Conservation (phyloP, 352 stramenopile species). For the Globisporangium uncinulatum region DNA sequence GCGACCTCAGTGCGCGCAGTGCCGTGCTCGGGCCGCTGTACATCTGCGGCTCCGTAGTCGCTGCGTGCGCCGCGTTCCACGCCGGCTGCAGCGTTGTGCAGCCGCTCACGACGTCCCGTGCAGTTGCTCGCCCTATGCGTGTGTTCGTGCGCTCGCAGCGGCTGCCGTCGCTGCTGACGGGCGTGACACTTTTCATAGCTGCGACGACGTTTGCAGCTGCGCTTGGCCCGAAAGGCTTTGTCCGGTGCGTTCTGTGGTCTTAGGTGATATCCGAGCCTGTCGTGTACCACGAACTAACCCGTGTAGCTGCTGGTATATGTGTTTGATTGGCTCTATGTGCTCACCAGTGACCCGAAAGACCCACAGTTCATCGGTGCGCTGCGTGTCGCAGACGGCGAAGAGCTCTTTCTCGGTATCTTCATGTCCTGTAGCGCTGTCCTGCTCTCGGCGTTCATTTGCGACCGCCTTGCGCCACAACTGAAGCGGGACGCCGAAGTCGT, state of each 20-base stretch:
- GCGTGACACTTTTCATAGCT: constrained; percentile 28
- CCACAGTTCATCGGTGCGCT: constrained; percentile 61
- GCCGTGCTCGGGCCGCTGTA: constrained; percentile 49
- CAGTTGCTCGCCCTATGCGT: constrained; percentile 9
- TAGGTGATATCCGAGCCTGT: neutral
- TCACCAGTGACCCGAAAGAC: constrained; percentile 65
- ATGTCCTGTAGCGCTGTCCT: constrained; percentile 66
- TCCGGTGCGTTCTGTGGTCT: constrained; percentile 27
- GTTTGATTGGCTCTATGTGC: neutral
- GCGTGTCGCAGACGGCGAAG: constrained; percentile 58
- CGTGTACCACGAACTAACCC: neutral
- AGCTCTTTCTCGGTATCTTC: constrained; percentile 61
- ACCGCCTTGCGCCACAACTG: constrained; percentile 8
- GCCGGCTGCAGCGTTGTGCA: constrained; percentile 32
- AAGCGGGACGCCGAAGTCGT: constrained; percentile 19
- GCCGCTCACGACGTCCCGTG: constrained; percentile 10
- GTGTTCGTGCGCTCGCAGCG: constrained; percentile 15
- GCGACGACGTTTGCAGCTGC: constrained; percentile 34
- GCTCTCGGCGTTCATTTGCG: constrained; percentile 45
- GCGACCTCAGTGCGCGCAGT: constrained; percentile 48
- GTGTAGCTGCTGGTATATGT: neutral
- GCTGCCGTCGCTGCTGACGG: constrained; percentile 27
- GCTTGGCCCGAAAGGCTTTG: constrained; percentile 54
- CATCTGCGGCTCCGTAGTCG: constrained; percentile 43
- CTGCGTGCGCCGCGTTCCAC: constrained; percentile 50